Evolutionary conservation across 768 basidiomycete genomes (phyloP), one percentile per base, ranked within the genome.

Genomic region (Mycena epipterygia): DNA sequence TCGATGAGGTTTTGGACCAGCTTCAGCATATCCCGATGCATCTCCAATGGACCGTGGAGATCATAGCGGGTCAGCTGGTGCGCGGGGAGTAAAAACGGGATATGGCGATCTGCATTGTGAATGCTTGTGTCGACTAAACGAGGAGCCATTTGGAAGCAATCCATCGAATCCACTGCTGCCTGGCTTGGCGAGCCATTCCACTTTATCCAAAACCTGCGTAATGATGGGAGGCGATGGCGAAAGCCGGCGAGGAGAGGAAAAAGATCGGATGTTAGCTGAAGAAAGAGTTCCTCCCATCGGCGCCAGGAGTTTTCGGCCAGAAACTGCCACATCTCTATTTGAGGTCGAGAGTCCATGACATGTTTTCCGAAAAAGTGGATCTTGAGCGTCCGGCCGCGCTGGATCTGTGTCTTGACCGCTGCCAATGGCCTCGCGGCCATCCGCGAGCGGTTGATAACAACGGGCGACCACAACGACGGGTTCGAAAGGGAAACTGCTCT

Each of bases 281-380:
- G 21, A 33, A 35, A 33, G 46, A 69, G 55, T 5, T 63, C 68
- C 27, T 69, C 68, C 68, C 68, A 69, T 0, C 37, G n/a, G n/a
- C n/a, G 35, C 8, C 16, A 0, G 3, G 56, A 23, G 41, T 63
- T 37, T 23, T 58, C 8, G 3, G 61, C 19, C 14, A 69, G 33
- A 23, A 37, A 30, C 5, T 27, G 6, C 11, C 63, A 69, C 4
- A 41, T 23, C 14, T 30, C 19, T 16, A 64, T 58, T 37, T 69
- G 68, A 27, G 35, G 46, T 0, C 2, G 8, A 21, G 61, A 0
- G 21, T 57, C 37, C 1, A 7, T 2, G 6, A 7, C 3, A 17
- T 48, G 6, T 16, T 44, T 46, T 5, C 42, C 42, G 42, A 2
- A 44, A n/a, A 44, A 44, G n/a, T 44, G 21, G 3, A 44, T 44